Evolutionary conservation across 805 yeast species (phyloP), one percentile per base, ranked within the genome.

Genomic region (Candida xiaguanensis): DNA sequence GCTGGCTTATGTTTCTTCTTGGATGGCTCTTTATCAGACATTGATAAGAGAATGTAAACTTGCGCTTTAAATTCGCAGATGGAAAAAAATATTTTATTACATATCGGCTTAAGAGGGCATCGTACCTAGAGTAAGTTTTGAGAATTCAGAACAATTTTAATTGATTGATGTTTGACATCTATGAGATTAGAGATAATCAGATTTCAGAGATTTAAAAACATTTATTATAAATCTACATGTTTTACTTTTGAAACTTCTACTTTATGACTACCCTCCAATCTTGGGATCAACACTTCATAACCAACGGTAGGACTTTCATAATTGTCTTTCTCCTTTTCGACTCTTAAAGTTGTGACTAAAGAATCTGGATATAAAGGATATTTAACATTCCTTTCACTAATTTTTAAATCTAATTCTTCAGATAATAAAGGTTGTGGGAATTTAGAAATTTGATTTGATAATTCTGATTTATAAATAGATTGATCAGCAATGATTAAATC

Each of bases 261-360:
- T 36, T 50, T 43, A 33, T 49, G 61, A 26, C 56, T 56, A 3
- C 59, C 71, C 12, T 55, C 50, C 38, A 80, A 61, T 27, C 71
- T 72, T 2, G 97, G 96, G 43, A 90, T 76, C 38, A 82, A 63
- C 32, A 87, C 58, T 51, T 82, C 84, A 59, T 87, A 90, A 27
- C 70, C 81, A 18, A 70, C 69, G 1, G 91, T 80, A 20, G 68
- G 59, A 20, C 85, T 77, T 3, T 65, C 56, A 1, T 63, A 45
- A 42, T 77, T 70, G 2, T 46, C 49, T 11, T 69, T 67, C 44
- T 85, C 81, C 36, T 70, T 70, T 56, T 89, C 96, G 31, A 87
- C 83, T 49, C 82, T 88, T 26, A 89, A 60, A 1, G 86, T 78
- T 3, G 87, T 77, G 3, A 83, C 78, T 31, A 89, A 57, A 6